Evolutionary conservation across 1,284 basidiomycete genomes (phyloP), one percentile per base, ranked within the genome.

Genomic region (Moniliella sp.): DNA sequence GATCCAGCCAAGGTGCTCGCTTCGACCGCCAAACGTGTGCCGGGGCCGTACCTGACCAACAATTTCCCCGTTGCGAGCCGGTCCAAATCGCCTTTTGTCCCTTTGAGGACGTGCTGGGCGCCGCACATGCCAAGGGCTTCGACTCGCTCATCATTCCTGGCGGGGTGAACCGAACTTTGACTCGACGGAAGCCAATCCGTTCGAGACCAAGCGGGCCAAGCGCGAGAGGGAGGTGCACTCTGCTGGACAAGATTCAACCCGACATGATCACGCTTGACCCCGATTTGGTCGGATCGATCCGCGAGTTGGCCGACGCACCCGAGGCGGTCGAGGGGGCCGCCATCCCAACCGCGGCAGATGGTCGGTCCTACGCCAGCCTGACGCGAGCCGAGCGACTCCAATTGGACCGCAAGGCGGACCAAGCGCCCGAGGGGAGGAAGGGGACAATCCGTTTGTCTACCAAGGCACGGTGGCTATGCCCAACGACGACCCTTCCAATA

Each of bases 101-200:
- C 3, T 94, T 80, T 66, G 80, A 86, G 57, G 88, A 97, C 64
- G 65, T 84, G 9, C 71, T 97, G 15, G 79, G 76, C 0, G 69
- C 94, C 15, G 69, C 66, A 64, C 69, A 71, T 46, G 67, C 45
- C 1, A 64, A 66, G 0, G 88, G 88, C 0, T 67, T 94, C 15
- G 79, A 78, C 1, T 78, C 71, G 29, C 68, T 94, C 28, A 66
- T 97, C 33, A 75, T 97, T 0, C 88, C 88, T 0, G 88, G 88
- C 10, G 66, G 76, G 88, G 88, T 25, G 86, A 97, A 61, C 74
- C 84, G 27, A 84, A 91, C 66, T 93, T 86, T 57, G 88, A 97
- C 61, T 79, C 78, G 36, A 64, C 69, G 14, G 88, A 97, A 63
- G 78, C 81, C 0, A 86, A 97, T 70, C 83, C 88, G 3, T 94